Evolutionary conservation across 164 flowering plant species (phyloP).

Genomic region (Akebia trifoliata): DNA sequence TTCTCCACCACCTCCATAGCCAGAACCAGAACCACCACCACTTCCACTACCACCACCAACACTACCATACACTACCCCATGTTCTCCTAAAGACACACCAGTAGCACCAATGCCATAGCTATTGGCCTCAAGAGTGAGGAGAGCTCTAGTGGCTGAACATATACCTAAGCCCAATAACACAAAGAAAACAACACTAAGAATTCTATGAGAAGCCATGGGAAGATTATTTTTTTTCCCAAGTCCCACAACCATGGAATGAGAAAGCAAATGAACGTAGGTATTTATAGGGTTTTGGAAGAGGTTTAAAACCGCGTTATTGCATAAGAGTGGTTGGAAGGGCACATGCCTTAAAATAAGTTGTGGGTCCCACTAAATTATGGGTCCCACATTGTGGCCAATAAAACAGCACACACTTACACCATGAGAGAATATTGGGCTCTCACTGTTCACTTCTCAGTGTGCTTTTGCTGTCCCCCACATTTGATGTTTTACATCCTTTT

Average conservation of each 20-base stretch:
- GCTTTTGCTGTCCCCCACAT: slow-evolving; percentile 31
- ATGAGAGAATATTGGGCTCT: not conserved
- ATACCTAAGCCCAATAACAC: slow-evolving; percentile 26
- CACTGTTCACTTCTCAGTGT: slow-evolving; percentile 15
- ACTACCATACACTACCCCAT: slow-evolving; percentile 19
- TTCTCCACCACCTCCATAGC: slow-evolving; percentile 26
- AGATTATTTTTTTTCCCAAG: no score
- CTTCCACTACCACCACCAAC: slow-evolving; percentile 16
- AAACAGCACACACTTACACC: not conserved
- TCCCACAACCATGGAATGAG: slow-evolving; percentile 7
- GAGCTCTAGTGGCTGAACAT: slow-evolving; percentile 29
- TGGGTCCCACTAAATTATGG: not conserved
- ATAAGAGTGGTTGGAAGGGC: slow-evolving; percentile 14
- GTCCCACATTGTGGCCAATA: slow-evolving; percentile 7
- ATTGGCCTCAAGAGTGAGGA: slow-evolving; percentile 19
- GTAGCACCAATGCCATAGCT: slow-evolving; percentile 12
- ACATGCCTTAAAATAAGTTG: slow-evolving; percentile 10
- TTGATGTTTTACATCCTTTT: not conserved
- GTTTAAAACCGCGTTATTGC: slow-evolving; percentile 9
- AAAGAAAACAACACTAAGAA: slow-evolving; percentile 20
- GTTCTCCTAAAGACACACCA: slow-evolving; percentile 8
- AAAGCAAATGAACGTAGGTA: slow-evolving; percentile 13
- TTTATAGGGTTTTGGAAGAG: slow-evolving; percentile 21
- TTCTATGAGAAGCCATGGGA: slow-evolving; percentile 27
- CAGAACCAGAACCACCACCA: slow-evolving; percentile 17